A percentile compares a stretch with the other conserved stretches of the same genome.
phyloP scores from a whole-genome alignment of 768 basidiomycete species.

The Hemileccinum impolitum region DNA sequence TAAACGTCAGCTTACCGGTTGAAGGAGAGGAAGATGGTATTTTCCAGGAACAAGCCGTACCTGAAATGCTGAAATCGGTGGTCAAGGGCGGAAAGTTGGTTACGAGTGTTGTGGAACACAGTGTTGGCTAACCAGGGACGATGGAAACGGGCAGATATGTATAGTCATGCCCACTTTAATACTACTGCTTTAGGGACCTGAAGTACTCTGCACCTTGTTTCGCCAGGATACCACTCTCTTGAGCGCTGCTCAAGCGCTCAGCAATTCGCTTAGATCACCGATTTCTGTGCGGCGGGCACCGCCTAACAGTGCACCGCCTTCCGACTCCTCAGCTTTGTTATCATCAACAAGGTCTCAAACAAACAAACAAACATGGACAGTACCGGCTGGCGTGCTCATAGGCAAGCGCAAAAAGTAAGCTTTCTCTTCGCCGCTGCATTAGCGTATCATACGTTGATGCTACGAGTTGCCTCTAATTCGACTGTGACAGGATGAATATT shows the following conservation, averaged over 20 bases:
- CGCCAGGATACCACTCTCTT: too few relatives aligned
- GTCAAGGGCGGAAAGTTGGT: conserved; percentile 80
- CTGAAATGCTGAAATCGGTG: conserved; percentile 92
- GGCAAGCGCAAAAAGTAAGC: conserved; percentile 55
- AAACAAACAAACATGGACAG: conserved; percentile 54
- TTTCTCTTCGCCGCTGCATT: too few relatives aligned
- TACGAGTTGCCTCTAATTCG: background rate
- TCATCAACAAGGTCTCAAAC: background rate
- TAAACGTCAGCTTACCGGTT: conserved; percentile 87
- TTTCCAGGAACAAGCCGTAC: conserved; percentile 85
- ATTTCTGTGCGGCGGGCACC: too few relatives aligned
- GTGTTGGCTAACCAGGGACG: conserved; percentile 46
- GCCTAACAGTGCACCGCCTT: background rate
- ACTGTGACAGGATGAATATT: conserved; percentile 30
- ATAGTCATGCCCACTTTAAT: background rate
- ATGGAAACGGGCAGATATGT: background rate
- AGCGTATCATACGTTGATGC: too few relatives aligned
- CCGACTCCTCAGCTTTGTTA: too few relatives aligned
- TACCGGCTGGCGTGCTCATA: conserved; percentile 71
- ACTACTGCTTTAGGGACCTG: background rate
- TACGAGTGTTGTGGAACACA: conserved; percentile 89
- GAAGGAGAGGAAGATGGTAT: conserved; percentile 89
- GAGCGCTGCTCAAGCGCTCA: too few relatives aligned
- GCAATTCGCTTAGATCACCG: too few relatives aligned
- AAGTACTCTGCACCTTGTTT: too few relatives aligned